A percentile compares a stretch with the other conserved stretches of the same genome.
These are phyloP conservation scores for Cladorrhinum samala DNA, from an alignment of 495 filamentous ascomycete genomes.

Conservation along the genomic window DNA sequence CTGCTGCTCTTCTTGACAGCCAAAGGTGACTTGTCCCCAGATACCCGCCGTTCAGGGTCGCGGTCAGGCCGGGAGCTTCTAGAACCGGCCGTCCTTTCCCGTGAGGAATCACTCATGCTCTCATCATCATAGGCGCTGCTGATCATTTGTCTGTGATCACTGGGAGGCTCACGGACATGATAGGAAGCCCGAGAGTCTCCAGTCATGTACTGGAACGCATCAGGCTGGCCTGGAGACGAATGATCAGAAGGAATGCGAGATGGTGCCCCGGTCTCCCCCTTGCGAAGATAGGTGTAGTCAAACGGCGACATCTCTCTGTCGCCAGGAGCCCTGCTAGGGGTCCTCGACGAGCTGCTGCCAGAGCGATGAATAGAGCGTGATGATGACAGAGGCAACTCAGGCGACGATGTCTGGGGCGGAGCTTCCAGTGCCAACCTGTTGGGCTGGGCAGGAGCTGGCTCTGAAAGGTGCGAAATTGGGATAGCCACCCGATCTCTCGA, in stretches of 20 bases:
- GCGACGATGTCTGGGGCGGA: slow-evolving; percentile 9
- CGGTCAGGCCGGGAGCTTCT: slow-evolving; percentile 18
- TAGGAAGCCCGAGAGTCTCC: slow-evolving; percentile 27
- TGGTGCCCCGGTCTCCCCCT: slow-evolving; percentile 1
- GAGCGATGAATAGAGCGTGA: slow-evolving; percentile 28
- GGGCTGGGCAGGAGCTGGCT: slow-evolving; percentile 17
- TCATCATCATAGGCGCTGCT: slow-evolving; percentile 9
- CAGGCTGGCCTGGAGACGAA: slow-evolving; percentile 12
- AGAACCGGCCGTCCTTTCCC: too few relatives aligned
- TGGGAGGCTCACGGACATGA: slow-evolving; percentile 11
- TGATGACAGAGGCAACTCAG: slow-evolving; percentile 24
- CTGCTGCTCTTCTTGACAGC: slow-evolving; percentile 18
- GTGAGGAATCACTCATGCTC: neutral
- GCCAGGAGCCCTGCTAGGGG: slow-evolving; percentile 19
- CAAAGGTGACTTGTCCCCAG: slow-evolving; percentile 18
- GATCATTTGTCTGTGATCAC: slow-evolving; percentile 8
- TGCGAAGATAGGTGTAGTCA: slow-evolving; percentile 35
- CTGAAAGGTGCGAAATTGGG: slow-evolving; percentile 36
- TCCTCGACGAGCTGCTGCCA: slow-evolving; percentile 22
- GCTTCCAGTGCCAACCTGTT: slow-evolving; percentile 7
- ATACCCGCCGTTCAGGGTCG: slow-evolving; percentile 17
- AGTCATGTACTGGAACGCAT: slow-evolving; percentile 40
- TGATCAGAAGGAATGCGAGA: slow-evolving; percentile 32
- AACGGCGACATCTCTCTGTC: slow-evolving; percentile 35
- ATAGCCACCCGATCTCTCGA: slow-evolving; percentile 37